These are phyloP conservation scores for Globisporangium nunn DNA, from an alignment of 352 stramenopile species.

Conservation along the genomic window DNA sequence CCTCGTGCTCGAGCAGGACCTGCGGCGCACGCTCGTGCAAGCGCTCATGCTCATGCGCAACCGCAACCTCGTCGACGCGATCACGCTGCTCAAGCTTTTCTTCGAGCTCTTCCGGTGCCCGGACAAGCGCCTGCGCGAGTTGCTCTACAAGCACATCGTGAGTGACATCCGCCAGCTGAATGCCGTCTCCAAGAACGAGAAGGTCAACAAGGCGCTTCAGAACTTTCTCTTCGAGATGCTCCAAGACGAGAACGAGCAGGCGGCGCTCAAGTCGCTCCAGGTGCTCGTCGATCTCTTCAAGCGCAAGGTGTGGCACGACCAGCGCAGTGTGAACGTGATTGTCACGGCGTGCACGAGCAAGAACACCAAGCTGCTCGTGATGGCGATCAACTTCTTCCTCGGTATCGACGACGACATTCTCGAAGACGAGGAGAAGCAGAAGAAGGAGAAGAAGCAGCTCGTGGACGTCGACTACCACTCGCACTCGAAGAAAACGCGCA, in stretches of 20 bases:
- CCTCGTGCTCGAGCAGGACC: constrained; percentile 85
- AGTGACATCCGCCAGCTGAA: constrained; percentile 88
- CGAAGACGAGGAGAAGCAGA: constrained; percentile 92
- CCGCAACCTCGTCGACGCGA: constrained; percentile 87
- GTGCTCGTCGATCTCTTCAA: constrained; percentile 96
- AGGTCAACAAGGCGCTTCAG: constrained; percentile 94
- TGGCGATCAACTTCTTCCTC: constrained; percentile 97
- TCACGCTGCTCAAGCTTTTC: constrained; percentile 93
- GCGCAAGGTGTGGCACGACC: constrained; percentile 95
- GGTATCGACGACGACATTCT: constrained; percentile 97
- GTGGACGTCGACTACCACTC: constrained; percentile 90
- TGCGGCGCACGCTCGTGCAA: constrained; percentile 93
- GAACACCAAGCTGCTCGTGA: constrained; percentile 84
- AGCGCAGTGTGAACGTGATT: constrained; percentile 95
- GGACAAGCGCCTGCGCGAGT: constrained; percentile 93
- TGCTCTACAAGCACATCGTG: constrained; percentile 95
- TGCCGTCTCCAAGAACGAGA: constrained; percentile 91
- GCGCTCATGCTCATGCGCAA: constrained; percentile 96
- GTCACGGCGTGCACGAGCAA: constrained; percentile 86
- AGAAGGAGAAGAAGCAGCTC: constrained; percentile 76
- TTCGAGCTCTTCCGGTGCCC: constrained; percentile 95
- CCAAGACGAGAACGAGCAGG: constrained; percentile 80
- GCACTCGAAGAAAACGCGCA: constrained; percentile 97
- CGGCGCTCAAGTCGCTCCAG: constrained; percentile 87
- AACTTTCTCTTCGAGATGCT: constrained; percentile 95